Base-by-base conservation (phyloP, 2,329 filamentous ascomycete genomes). In the Sporothrix humicola region DNA sequence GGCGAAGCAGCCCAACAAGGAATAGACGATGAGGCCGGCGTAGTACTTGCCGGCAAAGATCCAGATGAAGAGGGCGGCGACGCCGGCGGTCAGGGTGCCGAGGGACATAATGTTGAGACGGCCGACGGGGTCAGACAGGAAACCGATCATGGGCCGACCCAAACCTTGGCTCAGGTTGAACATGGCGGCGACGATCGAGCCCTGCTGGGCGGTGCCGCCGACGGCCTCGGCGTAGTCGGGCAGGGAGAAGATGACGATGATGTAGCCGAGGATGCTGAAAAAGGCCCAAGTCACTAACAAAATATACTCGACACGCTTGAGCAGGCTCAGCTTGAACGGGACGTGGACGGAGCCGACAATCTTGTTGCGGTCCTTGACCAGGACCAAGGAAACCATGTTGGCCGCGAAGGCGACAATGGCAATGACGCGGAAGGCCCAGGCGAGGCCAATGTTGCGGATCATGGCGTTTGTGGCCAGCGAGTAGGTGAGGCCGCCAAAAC, bases 211-310 rank as follows among this genome's bases (percentile, higher is more conserved):
- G 0, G 85, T 85, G 44, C 94, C 86, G 0, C 92, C 92, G 59
- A 94, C 87, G 4, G 86, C 86, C 73, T 87, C 86, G 52, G 91
- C 91, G 78, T 94, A 95, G 79, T 91, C 92, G 15, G 92, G 90
- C 63, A 95, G 82, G 12, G 89, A 92, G 81, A 94, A 95, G 61
- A 94, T 86, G n/a, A 94, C 85, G 4, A 93, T 91, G 37, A 93
- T 86, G 77, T 95, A 95, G 5, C 87, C 92, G 15, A 95, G 82
- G 82, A 95, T 89, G 74, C 87, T 90, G 76, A 95, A 90, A 81
- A 90, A 89, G 8, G 91, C 90, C 84, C 90, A 96, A 2, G 82
- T 84, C 52, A 93, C 80, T 13, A 93, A 84, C 1, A 94, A 82
- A 37, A 90, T 79, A 76, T 91, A 94, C 78, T 93, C 88, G 0